These are phyloP conservation scores for Apophysomyces elegans DNA, from an alignment of 371 early-diverging fungal genomes.

Conservation along the genomic window DNA sequence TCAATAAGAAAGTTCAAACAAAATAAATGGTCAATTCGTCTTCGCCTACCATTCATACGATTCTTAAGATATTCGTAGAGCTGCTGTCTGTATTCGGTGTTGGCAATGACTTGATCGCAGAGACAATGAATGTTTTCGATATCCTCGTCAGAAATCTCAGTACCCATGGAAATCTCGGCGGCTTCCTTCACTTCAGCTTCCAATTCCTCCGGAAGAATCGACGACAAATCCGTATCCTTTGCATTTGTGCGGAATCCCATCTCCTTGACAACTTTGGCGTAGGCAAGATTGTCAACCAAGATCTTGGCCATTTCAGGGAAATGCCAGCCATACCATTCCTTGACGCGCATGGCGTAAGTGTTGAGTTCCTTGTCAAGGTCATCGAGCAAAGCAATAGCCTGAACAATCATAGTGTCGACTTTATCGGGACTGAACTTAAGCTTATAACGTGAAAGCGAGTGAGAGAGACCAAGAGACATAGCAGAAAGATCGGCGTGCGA, in stretches of 20 bases:
- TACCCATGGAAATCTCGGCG: slow-evolving; percentile 94
- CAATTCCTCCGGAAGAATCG: slow-evolving; percentile 91
- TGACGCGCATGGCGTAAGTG: slow-evolving; percentile 96
- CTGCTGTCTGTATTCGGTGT: slow-evolving; percentile 87
- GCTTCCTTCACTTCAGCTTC: slow-evolving; percentile 83
- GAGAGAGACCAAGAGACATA: slow-evolving; percentile 82
- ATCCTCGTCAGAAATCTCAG: slow-evolving; percentile 91
- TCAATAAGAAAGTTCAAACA: neutral
- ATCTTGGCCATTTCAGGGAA: slow-evolving; percentile 90
- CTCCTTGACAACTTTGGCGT: slow-evolving; percentile 73
- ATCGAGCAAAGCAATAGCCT: slow-evolving; percentile 92
- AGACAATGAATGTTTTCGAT: slow-evolving; percentile 82
- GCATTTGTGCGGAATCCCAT: slow-evolving; percentile 85
- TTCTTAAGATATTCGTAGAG: slow-evolving; percentile 89
- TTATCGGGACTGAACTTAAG: slow-evolving; percentile 93
- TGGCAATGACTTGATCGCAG: slow-evolving; percentile 83
- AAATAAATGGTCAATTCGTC: too few relatives aligned
- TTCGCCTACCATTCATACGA: slow-evolving; percentile 69
- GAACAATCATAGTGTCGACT: slow-evolving; percentile 96
- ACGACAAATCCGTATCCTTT: slow-evolving; percentile 71
- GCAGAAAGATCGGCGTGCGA: slow-evolving; percentile 81
- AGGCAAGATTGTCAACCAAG: slow-evolving; percentile 77
- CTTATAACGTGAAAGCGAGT: slow-evolving; percentile 87
- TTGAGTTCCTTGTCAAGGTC: slow-evolving; percentile 97
- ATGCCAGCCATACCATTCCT: slow-evolving; percentile 95